Evolutionary conservation across 2,329 filamentous ascomycete species (phyloP), one percentile per base, ranked within the genome.

Genomic region (Epichloe gansuensis): DNA sequence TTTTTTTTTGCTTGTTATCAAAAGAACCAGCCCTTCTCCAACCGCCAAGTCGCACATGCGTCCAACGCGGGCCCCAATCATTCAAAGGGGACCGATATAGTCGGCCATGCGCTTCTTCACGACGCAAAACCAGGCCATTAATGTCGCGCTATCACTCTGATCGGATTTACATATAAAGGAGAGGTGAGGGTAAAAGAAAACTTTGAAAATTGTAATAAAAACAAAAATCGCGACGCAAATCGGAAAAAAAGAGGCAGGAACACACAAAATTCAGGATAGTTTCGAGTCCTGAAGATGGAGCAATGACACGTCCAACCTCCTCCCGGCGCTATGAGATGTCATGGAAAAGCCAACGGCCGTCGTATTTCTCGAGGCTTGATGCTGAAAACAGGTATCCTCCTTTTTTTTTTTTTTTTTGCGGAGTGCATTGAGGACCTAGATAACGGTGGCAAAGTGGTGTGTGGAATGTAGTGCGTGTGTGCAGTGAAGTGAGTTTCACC

Each of bases 71-170:
- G 31, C 8, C 25, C 25, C 48, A n/a, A 2, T 25, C 37, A 5
- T 39, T 38, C 23, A 8, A 11, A 17, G 35, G n/a, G 35, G 35
- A 11, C 15, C 35, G 34, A 48, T 44, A 1, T 12, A 41, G 46
- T 39, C 35, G 28, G 13, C 35, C 46, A 23, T 23, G 46, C 4
- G 34, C 42, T 3, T 41, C 35, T 23, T 25, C 28, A 17, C 5
- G 12, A n/a, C 34, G 35, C 17, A 8, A 39, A 28, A 17, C 21
- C 46, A 41, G 23, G 35, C 25, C 45, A 23, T 39, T 35, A 23
- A 39, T 34, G 15, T 51, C 42, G 55, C 55, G 50, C 46, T 46
- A 57, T 55, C 50, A 52, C 54, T 57, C 47, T 51, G 50, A 39
- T 50, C 52, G 48, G 38, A 44, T 54, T 52, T 52, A 37, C 50